Evolutionary conservation across 768 basidiomycete species (phyloP).

Genomic region (Pulveroboletus sp.): DNA sequence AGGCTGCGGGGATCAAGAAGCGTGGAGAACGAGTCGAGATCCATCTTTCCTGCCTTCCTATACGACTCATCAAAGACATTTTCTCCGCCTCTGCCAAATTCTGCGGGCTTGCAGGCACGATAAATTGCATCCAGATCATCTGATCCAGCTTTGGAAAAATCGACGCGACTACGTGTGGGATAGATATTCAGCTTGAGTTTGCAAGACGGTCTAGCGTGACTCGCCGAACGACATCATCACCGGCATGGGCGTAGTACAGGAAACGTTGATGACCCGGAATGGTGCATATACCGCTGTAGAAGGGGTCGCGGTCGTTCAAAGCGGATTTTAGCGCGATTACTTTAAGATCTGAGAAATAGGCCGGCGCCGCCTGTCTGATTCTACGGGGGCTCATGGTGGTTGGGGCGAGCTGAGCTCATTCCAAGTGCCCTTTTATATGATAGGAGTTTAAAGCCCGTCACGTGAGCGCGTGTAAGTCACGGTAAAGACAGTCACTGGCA

Average conservation of each 20-base stretch:
- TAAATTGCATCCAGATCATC: slow-evolving; percentile 21
- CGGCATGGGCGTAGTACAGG: background rate
- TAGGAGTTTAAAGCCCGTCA: too few species aligned
- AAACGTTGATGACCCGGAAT: background rate
- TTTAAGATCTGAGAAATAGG: background rate
- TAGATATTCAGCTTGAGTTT: background rate
- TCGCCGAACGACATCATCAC: background rate
- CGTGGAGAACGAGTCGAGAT: slow-evolving; percentile 32
- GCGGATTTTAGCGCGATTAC: background rate
- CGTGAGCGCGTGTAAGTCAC: too few species aligned
- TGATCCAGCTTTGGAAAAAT: background rate
- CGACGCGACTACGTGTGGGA: background rate
- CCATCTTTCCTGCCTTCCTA: slow-evolving; percentile 46
- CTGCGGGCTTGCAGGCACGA: slow-evolving; percentile 37
- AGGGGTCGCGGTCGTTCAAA: background rate
- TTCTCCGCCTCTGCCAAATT: slow-evolving; percentile 36
- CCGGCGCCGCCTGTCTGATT: background rate
- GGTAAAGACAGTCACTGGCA: too few species aligned
- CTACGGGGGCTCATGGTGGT: too few species aligned
- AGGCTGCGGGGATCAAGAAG: slow-evolving; percentile 31
- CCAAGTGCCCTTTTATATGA: too few species aligned
- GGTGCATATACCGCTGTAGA: background rate
- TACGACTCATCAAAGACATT: slow-evolving; percentile 45
- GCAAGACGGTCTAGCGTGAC: background rate
- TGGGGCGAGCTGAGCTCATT: too few species aligned